These are phyloP conservation scores for Geoglossum cookeanum DNA, from an alignment of 2,329 filamentous ascomycete genomes.

Conservation along the genomic window DNA sequence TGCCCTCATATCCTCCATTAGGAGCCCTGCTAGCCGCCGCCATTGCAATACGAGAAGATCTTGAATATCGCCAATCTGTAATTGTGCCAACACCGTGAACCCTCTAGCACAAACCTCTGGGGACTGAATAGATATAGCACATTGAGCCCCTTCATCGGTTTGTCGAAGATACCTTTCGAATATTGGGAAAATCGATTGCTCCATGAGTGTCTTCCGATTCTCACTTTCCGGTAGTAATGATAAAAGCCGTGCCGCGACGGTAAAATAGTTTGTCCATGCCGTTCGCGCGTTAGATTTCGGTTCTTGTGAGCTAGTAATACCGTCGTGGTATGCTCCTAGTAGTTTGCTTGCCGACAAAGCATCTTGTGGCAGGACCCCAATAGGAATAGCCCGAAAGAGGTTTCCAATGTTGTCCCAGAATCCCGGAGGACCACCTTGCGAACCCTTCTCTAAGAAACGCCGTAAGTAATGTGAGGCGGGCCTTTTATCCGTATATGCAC, in stretches of 20 bases:
- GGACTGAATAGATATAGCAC: constrained; percentile 25
- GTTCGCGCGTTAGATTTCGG: constrained; percentile 43
- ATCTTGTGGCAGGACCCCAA: constrained; percentile 33
- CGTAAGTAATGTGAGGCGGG: constrained; percentile 38
- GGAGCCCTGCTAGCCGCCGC: constrained; percentile 36
- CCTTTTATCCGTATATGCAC: constrained; percentile 38
- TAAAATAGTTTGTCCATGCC: constrained; percentile 61
- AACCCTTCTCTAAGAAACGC: constrained; percentile 63
- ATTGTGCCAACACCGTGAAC: constrained; percentile 19
- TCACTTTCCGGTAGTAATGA: constrained; percentile 27
- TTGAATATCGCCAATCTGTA: constrained; percentile 24
- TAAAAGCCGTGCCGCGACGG: constrained; percentile 36
- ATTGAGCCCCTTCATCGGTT: constrained; percentile 25
- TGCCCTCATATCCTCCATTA: constrained; percentile 49
- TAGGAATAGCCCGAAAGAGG: constrained; percentile 39
- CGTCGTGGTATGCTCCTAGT: constrained; percentile 46
- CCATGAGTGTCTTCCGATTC: constrained; percentile 26
- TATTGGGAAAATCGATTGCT: constrained; percentile 31
- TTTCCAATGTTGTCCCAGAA: constrained; percentile 55
- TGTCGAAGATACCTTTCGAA: constrained; percentile 33
- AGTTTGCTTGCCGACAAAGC: constrained; percentile 39
- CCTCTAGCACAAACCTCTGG: constrained; percentile 21
- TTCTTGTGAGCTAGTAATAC: constrained; percentile 58
- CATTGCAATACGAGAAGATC: constrained; percentile 38
- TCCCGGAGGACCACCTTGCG: constrained; percentile 49